Evolutionary conservation across 805 yeast genomes (phyloP).

Genomic region (Metschnikowia lachancei): DNA sequence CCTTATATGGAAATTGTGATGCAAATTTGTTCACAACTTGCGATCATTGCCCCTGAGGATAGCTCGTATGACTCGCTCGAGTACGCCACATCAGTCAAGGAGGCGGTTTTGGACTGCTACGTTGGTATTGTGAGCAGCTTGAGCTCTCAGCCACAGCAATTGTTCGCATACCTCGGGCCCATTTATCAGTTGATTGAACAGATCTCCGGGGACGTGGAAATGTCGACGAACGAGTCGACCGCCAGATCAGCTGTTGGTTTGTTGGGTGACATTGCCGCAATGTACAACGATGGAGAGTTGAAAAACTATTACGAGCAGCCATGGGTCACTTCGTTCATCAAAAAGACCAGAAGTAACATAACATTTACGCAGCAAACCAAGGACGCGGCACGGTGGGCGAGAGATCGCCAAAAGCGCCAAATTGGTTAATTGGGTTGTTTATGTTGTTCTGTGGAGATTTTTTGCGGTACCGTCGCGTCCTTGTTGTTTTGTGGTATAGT

Average conservation of each 20-base stretch:
- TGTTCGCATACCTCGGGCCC: slow-evolving; percentile 63
- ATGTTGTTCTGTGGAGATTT: too few species aligned
- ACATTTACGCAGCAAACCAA: slow-evolving; percentile 63
- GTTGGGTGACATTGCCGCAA: slow-evolving; percentile 87
- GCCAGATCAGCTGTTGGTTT: slow-evolving; percentile 85
- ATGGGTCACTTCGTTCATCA: slow-evolving; percentile 80
- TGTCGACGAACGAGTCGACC: slow-evolving; percentile 64
- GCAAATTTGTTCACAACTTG: slow-evolving; percentile 69
- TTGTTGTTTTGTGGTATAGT: neutral
- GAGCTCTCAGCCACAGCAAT: slow-evolving; percentile 60
- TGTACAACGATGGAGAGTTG: slow-evolving; percentile 77
- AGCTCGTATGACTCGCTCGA: slow-evolving; percentile 72
- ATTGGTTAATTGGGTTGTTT: slow-evolving; percentile 3
- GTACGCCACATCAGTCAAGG: slow-evolving; percentile 67
- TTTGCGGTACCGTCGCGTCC: neutral
- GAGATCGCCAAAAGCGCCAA: slow-evolving; percentile 70
- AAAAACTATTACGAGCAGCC: slow-evolving; percentile 61
- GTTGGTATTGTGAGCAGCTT: slow-evolving; percentile 95
- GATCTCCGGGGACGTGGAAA: slow-evolving; percentile 56
- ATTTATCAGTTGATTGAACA: slow-evolving; percentile 67
- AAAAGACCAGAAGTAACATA: slow-evolving; percentile 63
- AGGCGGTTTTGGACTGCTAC: slow-evolving; percentile 91
- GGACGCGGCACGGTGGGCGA: slow-evolving; percentile 97
- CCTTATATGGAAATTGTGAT: slow-evolving; percentile 79
- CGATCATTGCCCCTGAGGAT: slow-evolving; percentile 61